Base-by-base conservation (phyloP, 2,329 filamentous ascomycete genomes). In the Cordyceps militaris region DNA sequence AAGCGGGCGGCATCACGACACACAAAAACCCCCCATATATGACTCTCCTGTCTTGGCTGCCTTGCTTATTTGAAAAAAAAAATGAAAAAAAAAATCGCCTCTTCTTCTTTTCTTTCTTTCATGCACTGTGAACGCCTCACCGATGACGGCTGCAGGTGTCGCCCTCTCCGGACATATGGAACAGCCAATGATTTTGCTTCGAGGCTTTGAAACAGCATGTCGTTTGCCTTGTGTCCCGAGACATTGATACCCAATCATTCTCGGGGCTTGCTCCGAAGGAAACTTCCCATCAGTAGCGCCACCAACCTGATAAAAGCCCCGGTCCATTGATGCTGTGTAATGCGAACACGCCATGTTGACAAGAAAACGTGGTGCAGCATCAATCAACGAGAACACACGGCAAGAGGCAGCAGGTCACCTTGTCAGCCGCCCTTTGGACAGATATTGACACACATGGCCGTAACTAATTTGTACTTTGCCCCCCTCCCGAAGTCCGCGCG, bases 121-220 rank as follows among this genome's bases (percentile, higher is more conserved):
- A 23, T 24, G n/a, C 40, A 21, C 19, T 28, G 14, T 53, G 38
- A 44, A 28, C 34, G 34, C 34, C n/a, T 44, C 38, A 40, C 38
- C 38, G 38, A 53, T 53, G 50, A 53, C 50, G 50, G 34, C 50
- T 53, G 50, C 50, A 53, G 38, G 26, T 7, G 28, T n/a, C 11
- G 38, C 38, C 28, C 19, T 44, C 32, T 44, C 19, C 26, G 28
- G 50, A 38, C 47, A 50, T 36, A n/a, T 38, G 47, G 19, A 8
- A 34, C 38, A 6, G 19, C 26, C 26, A 32, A 43, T 34, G 32
- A 19, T 44, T 44, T 10, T 3, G 9, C 9, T 13, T 19, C 16
- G 26, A 6, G 5, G 30, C 30, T 13, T 13, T 16, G 7, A 3
- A 26, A 24, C 24, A 21, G 10, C 21, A 34, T 26, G 34, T 38